These are phyloP conservation scores for Torulaspora maleeae DNA, from an alignment of 805 yeast species.

Conservation along the genomic window DNA sequence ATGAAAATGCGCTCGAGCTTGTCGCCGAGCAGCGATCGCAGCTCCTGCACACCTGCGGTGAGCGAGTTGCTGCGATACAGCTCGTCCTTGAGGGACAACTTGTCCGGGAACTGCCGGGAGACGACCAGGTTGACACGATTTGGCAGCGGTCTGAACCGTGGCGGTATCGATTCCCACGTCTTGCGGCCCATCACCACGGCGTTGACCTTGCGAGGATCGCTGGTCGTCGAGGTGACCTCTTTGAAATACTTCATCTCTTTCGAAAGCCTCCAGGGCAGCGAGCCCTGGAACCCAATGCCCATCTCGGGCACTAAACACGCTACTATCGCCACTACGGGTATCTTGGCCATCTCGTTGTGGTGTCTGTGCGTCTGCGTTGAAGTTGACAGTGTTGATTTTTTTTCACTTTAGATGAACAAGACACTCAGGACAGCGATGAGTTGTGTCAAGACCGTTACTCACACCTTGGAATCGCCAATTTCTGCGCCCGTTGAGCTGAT, in stretches of 20 bases:
- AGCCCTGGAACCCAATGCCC: constrained; percentile 82
- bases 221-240: constrained; percentile 54
- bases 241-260: constrained; percentile 84
- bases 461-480: constrained; percentile 12
- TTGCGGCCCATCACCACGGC: constrained; percentile 95
- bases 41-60: constrained; percentile 38
- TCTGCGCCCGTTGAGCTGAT: constrained; percentile 16
- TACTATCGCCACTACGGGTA: constrained; percentile 61
- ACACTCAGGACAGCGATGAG: neutral
- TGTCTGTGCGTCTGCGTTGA: neutral
- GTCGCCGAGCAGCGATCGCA: constrained; percentile 19
- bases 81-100: neutral
- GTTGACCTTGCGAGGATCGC: constrained; percentile 42
- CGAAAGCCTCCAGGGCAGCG: constrained; percentile 81
- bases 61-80: constrained; percentile 40
- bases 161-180: constrained; percentile 93
- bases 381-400: neutral
- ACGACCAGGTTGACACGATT: constrained; percentile 71
- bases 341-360: constrained; percentile 9
- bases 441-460: constrained; percentile 15
- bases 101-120: constrained; percentile 41
- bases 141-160: constrained; percentile 75
- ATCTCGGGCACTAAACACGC: constrained; percentile 77
- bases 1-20: constrained; percentile 61
- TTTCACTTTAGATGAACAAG: neutral